A percentile compares a stretch with the other conserved stretches of the same genome.
phyloP scores from a whole-genome alignment of 768 basidiomycete species.

The Collybiopsis luxurians region DNA sequence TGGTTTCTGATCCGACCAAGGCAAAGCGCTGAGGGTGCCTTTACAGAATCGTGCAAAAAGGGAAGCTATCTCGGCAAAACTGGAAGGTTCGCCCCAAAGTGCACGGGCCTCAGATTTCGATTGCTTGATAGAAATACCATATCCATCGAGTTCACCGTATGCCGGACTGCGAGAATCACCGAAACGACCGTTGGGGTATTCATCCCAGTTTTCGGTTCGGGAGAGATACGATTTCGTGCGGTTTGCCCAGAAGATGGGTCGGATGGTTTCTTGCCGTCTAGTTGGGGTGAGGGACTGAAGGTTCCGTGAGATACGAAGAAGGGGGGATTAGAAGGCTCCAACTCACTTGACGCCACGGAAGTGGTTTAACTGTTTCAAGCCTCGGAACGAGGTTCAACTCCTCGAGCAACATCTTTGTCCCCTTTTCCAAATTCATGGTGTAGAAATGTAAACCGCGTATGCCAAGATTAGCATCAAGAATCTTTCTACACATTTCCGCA shows the following conservation, averaged over 20 bases:
- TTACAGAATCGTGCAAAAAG: constrained; percentile 87
- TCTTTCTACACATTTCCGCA: constrained; percentile 88
- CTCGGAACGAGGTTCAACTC: constrained; percentile 87
- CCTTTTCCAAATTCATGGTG: constrained; percentile 96
- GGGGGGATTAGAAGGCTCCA: not conserved
- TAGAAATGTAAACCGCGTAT: constrained; percentile 94
- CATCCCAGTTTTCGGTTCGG: constrained; percentile 98
- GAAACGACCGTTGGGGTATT: constrained; percentile 98
- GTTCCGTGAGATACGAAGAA: constrained; percentile 13
- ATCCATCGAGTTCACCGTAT: constrained; percentile 97
- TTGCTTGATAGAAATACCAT: constrained; percentile 90
- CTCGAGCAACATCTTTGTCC: constrained; percentile 91
- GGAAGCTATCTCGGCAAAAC: constrained; percentile 57
- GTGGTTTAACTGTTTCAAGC: constrained; percentile 87
- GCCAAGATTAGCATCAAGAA: constrained; percentile 75
- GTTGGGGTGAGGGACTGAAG: constrained; percentile 85
- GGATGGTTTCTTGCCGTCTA: constrained; percentile 86
- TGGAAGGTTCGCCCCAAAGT: constrained; percentile 83
- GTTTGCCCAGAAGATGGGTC: constrained; percentile 99
- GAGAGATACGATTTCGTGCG: constrained; percentile 92
- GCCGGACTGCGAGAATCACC: constrained; percentile 97
- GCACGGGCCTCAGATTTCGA: constrained; percentile 86
- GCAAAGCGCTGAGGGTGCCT: constrained; percentile 70
- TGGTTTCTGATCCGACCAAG: constrained; percentile 93
- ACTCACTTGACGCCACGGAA: constrained; percentile 93